A percentile compares a stretch with the other conserved stretches of the same genome.
Conservation (phyloP, 2,329 filamentous ascomycete species). For the Fusarium bactridioides region DNA sequence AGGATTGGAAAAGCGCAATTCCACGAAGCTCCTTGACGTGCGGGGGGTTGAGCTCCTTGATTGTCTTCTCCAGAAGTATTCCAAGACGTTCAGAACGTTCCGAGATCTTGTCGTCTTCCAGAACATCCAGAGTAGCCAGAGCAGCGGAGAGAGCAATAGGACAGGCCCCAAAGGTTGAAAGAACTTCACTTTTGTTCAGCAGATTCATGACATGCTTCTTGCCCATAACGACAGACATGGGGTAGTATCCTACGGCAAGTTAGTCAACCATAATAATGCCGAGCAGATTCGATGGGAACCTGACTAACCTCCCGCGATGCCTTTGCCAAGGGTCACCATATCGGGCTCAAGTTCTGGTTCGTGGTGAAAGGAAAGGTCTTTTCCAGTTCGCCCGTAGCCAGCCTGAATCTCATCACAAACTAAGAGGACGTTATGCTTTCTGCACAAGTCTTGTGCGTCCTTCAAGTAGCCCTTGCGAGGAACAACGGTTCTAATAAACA, state of each 20-base stretch:
- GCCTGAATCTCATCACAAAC: not conserved
- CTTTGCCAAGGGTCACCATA: not conserved
- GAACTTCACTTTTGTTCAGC: not conserved
- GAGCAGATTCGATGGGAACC: not conserved
- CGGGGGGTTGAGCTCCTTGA: not conserved
- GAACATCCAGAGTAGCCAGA: not conserved
- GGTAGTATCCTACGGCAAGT: not conserved
- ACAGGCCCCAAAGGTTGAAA: not conserved
- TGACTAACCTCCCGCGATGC: not conserved
- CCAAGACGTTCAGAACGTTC: not conserved
- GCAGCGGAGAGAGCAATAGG: not conserved
- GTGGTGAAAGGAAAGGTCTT: not conserved
- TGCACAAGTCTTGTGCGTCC: not conserved
- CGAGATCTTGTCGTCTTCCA: not conserved
- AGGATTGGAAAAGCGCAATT: not conserved
- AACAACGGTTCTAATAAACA: not conserved
- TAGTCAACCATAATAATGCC: not conserved
- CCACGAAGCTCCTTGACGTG: not conserved
- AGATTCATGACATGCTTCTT: not conserved
- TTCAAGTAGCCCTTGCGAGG: not conserved
- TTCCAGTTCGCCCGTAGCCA: not conserved
- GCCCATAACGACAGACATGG: not conserved
- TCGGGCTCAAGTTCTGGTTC: not conserved
- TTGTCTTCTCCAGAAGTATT: not conserved
- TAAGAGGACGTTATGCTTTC: not conserved